These are phyloP conservation scores for Trametes cinnabarina DNA, from an alignment of 768 basidiomycete species.

Conservation along the genomic window DNA sequence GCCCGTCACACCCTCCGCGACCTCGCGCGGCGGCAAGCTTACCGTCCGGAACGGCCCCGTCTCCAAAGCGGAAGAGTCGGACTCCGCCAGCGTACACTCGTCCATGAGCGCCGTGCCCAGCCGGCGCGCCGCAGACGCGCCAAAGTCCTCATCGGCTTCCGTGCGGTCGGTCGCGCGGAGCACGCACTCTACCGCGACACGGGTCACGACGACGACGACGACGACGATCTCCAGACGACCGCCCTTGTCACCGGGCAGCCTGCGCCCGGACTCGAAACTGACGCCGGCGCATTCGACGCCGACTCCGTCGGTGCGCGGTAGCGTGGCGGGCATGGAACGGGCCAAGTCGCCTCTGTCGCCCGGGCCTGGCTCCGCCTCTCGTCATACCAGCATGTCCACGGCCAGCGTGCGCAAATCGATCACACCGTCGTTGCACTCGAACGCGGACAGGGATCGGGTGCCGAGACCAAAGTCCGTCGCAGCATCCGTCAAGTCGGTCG, in stretches of 20 bases:
- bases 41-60: slow-evolving; percentile 23
- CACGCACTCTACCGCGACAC: slow-evolving; percentile 34
- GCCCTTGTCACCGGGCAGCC: slow-evolving; percentile 22
- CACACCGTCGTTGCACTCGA: slow-evolving; percentile 12
- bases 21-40: slow-evolving; percentile 16
- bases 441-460: slow-evolving; percentile 28
- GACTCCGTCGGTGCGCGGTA: slow-evolving; percentile 19
- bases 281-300: slow-evolving; percentile 44
- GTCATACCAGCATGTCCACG: slow-evolving; percentile 7
- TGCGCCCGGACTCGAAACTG: slow-evolving; percentile 67
- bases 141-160: slow-evolving; percentile 37
- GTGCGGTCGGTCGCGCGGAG: slow-evolving; percentile 48
- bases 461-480: slow-evolving; percentile 23
- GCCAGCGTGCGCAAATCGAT: slow-evolving; percentile 12
- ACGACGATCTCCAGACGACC: slow-evolving; percentile 25
- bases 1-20: slow-evolving; percentile 35
- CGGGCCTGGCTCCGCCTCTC: slow-evolving; percentile 14
- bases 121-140: slow-evolving; percentile 28
- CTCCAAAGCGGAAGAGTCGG: slow-evolving; percentile 33
- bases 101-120: slow-evolving; percentile 44
- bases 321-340: slow-evolving; percentile 13
- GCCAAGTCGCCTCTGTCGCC: slow-evolving; percentile 11
- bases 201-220: slow-evolving; percentile 30
- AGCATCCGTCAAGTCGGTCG: slow-evolving; percentile 35
- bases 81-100: slow-evolving; percentile 45